phyloP scores from a whole-genome alignment of 1,284 basidiomycete species.

The Puccinia coronata region DNA sequence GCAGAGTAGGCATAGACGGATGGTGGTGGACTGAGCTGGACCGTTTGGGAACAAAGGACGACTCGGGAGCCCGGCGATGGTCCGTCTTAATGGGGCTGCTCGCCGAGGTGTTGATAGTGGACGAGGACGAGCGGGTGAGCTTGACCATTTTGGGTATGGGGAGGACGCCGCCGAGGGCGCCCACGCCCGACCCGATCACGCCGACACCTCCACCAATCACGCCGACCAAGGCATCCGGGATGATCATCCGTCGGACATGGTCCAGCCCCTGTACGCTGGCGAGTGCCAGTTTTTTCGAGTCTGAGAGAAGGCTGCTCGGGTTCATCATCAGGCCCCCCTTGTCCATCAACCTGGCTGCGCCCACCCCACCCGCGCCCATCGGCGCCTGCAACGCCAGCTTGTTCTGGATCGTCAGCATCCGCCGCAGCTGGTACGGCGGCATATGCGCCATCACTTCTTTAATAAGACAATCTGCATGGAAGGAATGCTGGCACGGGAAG shows the following conservation, averaged over 20 bases:
- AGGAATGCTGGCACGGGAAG: constrained; percentile 94
- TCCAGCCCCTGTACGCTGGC: constrained; percentile 69
- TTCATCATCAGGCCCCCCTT: neutral
- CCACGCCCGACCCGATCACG: constrained; percentile 47
- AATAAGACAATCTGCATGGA: constrained; percentile 59
- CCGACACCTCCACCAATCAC: constrained; percentile 59
- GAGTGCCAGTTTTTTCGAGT: constrained; percentile 73
- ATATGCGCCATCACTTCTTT: constrained; percentile 83
- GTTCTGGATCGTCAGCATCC: constrained; percentile 65
- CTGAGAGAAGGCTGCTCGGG: constrained; percentile 61
- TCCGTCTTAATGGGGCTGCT: too few relatives aligned
- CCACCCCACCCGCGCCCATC: too few relatives aligned
- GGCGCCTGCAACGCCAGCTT: too few relatives aligned
- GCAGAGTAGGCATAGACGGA: too few relatives aligned
- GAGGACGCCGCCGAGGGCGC: constrained; percentile 57
- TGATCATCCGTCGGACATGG: constrained; percentile 79
- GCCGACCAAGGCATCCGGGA: constrained; percentile 76
- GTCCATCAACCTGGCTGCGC: neutral
- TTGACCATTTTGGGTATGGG: constrained; percentile 69
- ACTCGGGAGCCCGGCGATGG: neutral
- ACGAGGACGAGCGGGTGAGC: too few relatives aligned
- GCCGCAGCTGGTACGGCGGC: constrained; percentile 74
- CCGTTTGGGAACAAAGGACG: too few relatives aligned
- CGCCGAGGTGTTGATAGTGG: too few relatives aligned
- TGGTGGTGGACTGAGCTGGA: too few relatives aligned